Evolutionary conservation across 148 eudicot species (phyloP), one percentile per base, ranked within the genome.

Genomic region (Linanthus parryae): DNA sequence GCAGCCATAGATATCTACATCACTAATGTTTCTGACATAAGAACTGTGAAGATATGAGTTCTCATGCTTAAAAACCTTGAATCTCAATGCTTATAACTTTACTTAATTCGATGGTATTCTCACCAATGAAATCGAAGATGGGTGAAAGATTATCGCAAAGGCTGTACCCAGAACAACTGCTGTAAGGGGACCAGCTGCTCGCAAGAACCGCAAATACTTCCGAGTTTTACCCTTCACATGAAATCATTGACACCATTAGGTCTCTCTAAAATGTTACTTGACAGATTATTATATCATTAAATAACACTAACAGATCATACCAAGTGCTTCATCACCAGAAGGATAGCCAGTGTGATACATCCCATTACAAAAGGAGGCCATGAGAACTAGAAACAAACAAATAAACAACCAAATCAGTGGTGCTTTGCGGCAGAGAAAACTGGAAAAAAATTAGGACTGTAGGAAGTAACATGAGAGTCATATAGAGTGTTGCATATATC

Each of bases 291-390:
- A 12, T 43, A 31, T 34, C 52, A 45, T 8, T 8, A 24, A 7
- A 42, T 26, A 12, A 3, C 19, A 11, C 41, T 2, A 22, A 45
- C 22, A 28, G 19, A 46, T 26, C 73, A 57, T 82, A 89, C 97
- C 95, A 89, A 57, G 67, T 89, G 88, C 65, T 89, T 89, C 97
- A 89, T 89, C 50, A 28, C 71, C 71, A 85, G 51, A 56, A 89
- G 70, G 46, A 89, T 62, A 20, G 83, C 97, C 42, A 89, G 79
- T 33, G 77, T 67, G 63, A 66, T 44, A 12, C 85, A 85, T 57
- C 97, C 97, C 83, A 89, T 62, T 49, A 82, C 64, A 57, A 89
- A 89, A 24, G 95, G 95, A 12, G 75, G 95, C 97, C 97, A 89
- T 27, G 70, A 74, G 71, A 89, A 89, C 97, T 89, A n/a, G n/a